These are phyloP conservation scores for Phytophthora parvispora DNA, from an alignment of 352 stramenopile genomes.

Conservation along the genomic window DNA sequence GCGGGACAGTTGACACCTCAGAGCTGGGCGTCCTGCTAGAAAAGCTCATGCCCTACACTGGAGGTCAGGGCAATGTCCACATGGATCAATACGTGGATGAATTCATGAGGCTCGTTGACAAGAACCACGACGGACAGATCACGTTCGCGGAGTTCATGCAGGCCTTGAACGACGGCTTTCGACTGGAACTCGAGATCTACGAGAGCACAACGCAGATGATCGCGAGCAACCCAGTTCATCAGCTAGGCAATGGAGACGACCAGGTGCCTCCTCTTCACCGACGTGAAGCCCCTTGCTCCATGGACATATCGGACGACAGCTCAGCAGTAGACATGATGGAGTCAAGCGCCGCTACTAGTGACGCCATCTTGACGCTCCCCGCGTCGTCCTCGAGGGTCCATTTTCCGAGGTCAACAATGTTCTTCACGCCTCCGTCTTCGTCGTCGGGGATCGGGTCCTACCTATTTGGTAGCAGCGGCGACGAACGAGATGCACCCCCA, in stretches of 20 bases:
- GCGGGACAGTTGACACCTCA: conserved; percentile 65
- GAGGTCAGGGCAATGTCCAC: conserved; percentile 44
- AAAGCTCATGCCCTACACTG: conserved; percentile 71
- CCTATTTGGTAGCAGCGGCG: conserved; percentile 12
- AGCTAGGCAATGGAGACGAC: not conserved
- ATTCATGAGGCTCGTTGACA: conserved; percentile 82
- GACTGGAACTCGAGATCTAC: conserved; percentile 80
- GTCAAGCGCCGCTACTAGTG: conserved; percentile 15
- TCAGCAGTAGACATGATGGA: conserved; percentile 29
- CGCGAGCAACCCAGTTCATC: conserved; percentile 8
- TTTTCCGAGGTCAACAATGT: conserved; percentile 15
- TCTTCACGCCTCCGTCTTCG: conserved; percentile 28
- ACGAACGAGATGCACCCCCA: not conserved
- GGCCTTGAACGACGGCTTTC: conserved; percentile 76
- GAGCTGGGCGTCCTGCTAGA: conserved; percentile 74
- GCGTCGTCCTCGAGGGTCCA: not conserved
- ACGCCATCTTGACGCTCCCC: conserved; percentile 15
- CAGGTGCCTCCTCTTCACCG: not conserved
- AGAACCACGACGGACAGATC: conserved; percentile 70
- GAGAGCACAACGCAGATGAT: conserved; percentile 43
- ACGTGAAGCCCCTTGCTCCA: conserved; percentile 16
- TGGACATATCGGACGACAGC: conserved; percentile 35
- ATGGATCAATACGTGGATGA: conserved; percentile 84
- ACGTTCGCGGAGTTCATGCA: conserved; percentile 85
- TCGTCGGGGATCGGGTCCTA: conserved; percentile 28